Percentiles rank a stretch among this genome's conserved stretches.
Evolutionary conservation across 2,329 filamentous ascomycete genomes (phyloP).

Genomic region (Gaeumannomyces sp.): DNA sequence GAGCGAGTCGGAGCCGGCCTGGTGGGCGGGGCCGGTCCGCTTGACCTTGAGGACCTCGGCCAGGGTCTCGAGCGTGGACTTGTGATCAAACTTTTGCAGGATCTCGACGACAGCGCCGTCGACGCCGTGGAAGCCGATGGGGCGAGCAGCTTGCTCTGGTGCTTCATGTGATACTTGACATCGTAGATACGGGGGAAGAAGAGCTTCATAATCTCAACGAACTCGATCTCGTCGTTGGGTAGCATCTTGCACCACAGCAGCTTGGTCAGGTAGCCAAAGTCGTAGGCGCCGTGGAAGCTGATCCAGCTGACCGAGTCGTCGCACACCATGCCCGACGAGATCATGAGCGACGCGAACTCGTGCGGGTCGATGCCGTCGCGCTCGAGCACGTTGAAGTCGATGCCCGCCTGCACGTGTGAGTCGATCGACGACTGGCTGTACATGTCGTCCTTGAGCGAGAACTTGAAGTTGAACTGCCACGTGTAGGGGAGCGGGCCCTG

Average conservation of each 20-base stretch:
- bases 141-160: conserved; percentile 26
- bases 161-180: conserved; percentile 95
- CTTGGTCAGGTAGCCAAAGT: conserved; percentile 96
- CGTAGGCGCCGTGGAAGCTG: conserved; percentile 95
- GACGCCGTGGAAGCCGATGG: conserved; percentile 61
- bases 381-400: conserved; percentile 79
- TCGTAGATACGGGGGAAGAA: conserved; percentile 94
- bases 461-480: conserved; percentile 99
- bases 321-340: conserved; percentile 85
- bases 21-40: conserved; percentile 79
- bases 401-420: conserved; percentile 83
- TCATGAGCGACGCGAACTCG: conserved; percentile 83
- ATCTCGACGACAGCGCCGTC: conserved; percentile 65
- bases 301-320: conserved; percentile 90
- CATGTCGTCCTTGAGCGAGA: conserved; percentile 93
- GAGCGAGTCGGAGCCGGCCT: conserved; percentile 88
- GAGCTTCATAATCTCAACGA: conserved; percentile 79
- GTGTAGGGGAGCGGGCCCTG: conserved; percentile 67
- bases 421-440: conserved; percentile 94
- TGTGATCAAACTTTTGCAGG: conserved; percentile 78
- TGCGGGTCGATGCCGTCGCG: conserved; percentile 85
- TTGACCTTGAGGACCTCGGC: conserved; percentile 90
- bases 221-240: conserved; percentile 83
- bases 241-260: conserved; percentile 77
- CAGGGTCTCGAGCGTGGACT: conserved; percentile 87